Percentiles rank a stretch among this genome's conserved stretches.
These are phyloP conservation scores for Pythium phragmiticola DNA, from an alignment of 352 stramenopile species.

Conservation along the genomic window DNA sequence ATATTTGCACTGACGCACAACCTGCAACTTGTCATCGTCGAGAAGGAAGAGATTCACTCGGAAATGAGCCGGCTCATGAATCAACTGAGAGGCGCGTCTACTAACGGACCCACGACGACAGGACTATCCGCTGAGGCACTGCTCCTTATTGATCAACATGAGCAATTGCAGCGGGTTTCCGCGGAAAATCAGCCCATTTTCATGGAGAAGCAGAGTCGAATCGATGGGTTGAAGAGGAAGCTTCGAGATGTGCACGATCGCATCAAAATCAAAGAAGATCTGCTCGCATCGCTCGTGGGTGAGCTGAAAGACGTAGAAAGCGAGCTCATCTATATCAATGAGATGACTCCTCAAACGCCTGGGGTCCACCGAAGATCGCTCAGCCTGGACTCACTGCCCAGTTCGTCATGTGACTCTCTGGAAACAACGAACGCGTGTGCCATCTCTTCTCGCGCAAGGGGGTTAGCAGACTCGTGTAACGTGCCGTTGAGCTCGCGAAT, in stretches of 20 bases:
- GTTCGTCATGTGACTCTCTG: background rate
- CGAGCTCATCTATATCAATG: constrained; percentile 52
- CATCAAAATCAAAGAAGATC: constrained; percentile 51
- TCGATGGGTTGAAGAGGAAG: constrained; percentile 44
- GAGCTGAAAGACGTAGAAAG: constrained; percentile 65
- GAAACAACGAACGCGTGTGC: background rate
- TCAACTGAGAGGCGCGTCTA: constrained; percentile 23
- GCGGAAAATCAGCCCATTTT: constrained; percentile 23
- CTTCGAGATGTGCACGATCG: constrained; percentile 47
- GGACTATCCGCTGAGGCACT: constrained; percentile 17
- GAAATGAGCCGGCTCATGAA: constrained; percentile 65
- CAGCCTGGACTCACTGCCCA: constrained; percentile 19
- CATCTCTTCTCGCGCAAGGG: background rate
- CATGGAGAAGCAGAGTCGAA: constrained; percentile 38
- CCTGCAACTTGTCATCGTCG: constrained; percentile 67
- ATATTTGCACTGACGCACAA: constrained; percentile 77
- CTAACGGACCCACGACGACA: background rate
- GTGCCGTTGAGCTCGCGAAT: background rate
- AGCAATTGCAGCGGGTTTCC: constrained; percentile 12
- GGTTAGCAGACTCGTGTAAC: too few relatives aligned
- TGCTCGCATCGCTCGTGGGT: constrained; percentile 44
- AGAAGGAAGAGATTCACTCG: constrained; percentile 75
- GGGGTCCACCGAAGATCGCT: constrained; percentile 12
- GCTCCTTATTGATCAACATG: constrained; percentile 24
- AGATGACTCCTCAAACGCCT: constrained; percentile 18